These are phyloP conservation scores for barrel medic (Medicago truncatula) DNA, from an alignment of 306 rosid species.

Conservation along the genomic window MtrunA17r5.0-ANR NC_053049.1:5372001-5372500, in stretches of 20 bases:
- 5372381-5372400: slow-evolving; percentile 93
- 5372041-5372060: not conserved
- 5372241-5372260: slow-evolving; percentile 5
- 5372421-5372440: slow-evolving; percentile 82
- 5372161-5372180: slow-evolving; percentile 26
- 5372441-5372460: slow-evolving; percentile 95
- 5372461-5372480: slow-evolving; percentile 67
- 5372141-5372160: not conserved
- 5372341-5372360: slow-evolving; percentile 10
- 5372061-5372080: not conserved
- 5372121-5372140: not conserved
- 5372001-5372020: not conserved
- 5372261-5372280: slow-evolving; percentile 29
- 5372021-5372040: not conserved
- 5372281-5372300: slow-evolving; percentile 23
- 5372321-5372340: slow-evolving; percentile 1
- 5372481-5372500: slow-evolving; percentile 41
- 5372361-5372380: slow-evolving; percentile 5
- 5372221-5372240: slow-evolving; percentile 25
- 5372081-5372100: not conserved
- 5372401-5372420: slow-evolving; percentile 95
- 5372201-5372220: slow-evolving; percentile 3
- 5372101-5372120: too few species aligned
- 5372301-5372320: slow-evolving; percentile 6
- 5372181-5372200: slow-evolving; percentile 22